Conservation (phyloP, 2,329 filamentous ascomycete species). For the Fusarium algeriense region DNA sequence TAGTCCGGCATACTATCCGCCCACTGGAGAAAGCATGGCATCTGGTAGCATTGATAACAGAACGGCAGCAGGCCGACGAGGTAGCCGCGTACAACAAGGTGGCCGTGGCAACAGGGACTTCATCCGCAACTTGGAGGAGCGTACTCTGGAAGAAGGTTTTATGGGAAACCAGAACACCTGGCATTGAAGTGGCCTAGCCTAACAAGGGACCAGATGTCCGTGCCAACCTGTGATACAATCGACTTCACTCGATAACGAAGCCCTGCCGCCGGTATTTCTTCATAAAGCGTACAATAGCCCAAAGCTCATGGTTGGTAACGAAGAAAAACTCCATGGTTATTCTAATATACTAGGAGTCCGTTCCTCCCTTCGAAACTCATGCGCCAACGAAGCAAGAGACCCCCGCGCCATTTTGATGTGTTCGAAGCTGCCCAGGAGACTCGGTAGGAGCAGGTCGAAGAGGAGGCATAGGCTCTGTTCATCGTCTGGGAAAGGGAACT, state of each 20-base stretch:
- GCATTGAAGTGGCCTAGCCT: conserved; percentile 67
- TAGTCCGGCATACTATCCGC: conserved; percentile 96
- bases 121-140: conserved; percentile 93
- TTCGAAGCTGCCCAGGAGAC: conserved; percentile 5
- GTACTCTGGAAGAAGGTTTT: conserved; percentile 93
- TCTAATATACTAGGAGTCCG: conserved; percentile 24
- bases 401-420: conserved; percentile 7
- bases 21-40: conserved; percentile 84
- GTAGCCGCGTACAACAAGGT: conserved; percentile 76
- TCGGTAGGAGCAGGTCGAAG: conserved; percentile 10
- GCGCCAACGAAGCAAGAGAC: conserved; percentile 26
- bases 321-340: conserved; percentile 20
- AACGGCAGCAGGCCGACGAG: conserved; percentile 74
- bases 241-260: conserved; percentile 19
- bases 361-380: conserved; percentile 17
- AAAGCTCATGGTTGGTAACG: conserved; percentile 34
- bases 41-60: conserved; percentile 65
- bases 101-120: conserved; percentile 82
- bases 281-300: conserved; percentile 23
- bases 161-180: conserved; percentile 73
- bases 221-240: conserved; percentile 32
- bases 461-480: conserved; percentile 14
- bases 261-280: conserved; percentile 9
- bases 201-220: conserved; percentile 35
- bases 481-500: conserved; percentile 12